phyloP scores from a whole-genome alignment of 1,284 basidiomycete species.

The Calocybe gambosa region DNA sequence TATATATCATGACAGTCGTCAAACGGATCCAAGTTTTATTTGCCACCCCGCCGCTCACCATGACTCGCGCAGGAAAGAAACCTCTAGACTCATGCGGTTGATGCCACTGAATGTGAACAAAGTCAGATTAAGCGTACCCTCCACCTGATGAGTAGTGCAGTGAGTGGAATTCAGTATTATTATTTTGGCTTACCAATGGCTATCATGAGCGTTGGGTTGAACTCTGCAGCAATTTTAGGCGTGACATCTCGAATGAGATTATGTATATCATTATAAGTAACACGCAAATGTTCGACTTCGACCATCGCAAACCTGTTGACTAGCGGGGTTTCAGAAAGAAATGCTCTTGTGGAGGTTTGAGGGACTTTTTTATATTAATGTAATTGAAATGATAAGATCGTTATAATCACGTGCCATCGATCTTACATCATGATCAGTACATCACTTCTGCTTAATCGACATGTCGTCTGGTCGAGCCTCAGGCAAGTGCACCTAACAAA shows the following conservation, averaged over 20 bases:
- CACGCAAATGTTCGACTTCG: slow-evolving; percentile 52
- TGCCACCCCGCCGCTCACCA: slow-evolving; percentile 43
- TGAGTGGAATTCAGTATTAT: slow-evolving; percentile 11
- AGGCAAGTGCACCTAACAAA: slow-evolving; percentile 3
- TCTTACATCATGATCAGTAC: neutral
- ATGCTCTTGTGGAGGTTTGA: neutral
- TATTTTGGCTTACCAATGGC: slow-evolving; percentile 59
- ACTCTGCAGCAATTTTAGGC: slow-evolving; percentile 55
- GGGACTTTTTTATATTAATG: neutral
- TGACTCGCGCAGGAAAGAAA: slow-evolving; percentile 90
- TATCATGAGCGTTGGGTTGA: slow-evolving; percentile 74
- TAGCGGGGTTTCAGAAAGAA: neutral
- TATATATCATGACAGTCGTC: slow-evolving; percentile 5
- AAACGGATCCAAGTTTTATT: neutral
- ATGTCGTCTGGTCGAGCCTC: slow-evolving; percentile 7
- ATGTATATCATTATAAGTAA: slow-evolving; percentile 85
- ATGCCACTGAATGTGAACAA: neutral
- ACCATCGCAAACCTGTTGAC: slow-evolving; percentile 9
- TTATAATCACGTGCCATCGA: neutral
- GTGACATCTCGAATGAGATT: slow-evolving; percentile 65
- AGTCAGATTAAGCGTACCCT: slow-evolving; percentile 49
- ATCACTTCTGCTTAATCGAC: neutral
- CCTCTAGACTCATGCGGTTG: slow-evolving; percentile 44
- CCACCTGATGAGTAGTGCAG: slow-evolving; percentile 44
- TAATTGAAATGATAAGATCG: neutral